Percentiles rank a stretch among this genome's conserved stretches.
These are phyloP conservation scores for Fusarium oxysporum DNA, from an alignment of 2,329 filamentous ascomycete genomes.

Conservation along the genomic window DNA sequence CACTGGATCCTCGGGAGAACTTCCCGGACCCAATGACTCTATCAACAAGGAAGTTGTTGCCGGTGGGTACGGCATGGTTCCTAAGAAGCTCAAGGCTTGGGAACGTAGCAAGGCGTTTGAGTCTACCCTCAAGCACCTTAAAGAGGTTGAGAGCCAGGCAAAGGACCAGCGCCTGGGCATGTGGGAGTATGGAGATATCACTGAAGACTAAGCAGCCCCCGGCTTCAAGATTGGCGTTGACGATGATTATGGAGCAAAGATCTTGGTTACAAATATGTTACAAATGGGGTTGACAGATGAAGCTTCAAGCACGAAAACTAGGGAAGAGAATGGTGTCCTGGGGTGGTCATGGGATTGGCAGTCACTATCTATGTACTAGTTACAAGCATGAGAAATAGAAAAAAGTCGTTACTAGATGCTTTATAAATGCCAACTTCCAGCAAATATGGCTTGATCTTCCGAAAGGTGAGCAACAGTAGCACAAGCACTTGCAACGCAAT, in stretches of 20 bases:
- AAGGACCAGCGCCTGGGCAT: constrained; percentile 86
- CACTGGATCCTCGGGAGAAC: constrained; percentile 68
- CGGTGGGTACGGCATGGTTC: constrained; percentile 90
- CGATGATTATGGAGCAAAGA: constrained; percentile 11
- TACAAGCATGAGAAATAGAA: constrained; percentile 11
- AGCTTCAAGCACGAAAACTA: constrained; percentile 16
- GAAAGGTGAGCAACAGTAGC: constrained; percentile 21
- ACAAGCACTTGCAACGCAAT: constrained; percentile 4
- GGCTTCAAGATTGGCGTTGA: neutral
- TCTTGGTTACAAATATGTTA: constrained; percentile 25
- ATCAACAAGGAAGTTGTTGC: constrained; percentile 89
- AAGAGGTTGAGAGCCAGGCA: constrained; percentile 79
- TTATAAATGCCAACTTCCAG: neutral
- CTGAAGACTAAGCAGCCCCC: constrained; percentile 75
- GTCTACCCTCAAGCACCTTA: constrained; percentile 77
- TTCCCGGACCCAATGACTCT: constrained; percentile 75
- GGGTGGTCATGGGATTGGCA: neutral
- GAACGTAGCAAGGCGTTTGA: constrained; percentile 78
- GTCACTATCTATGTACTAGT: constrained; percentile 18
- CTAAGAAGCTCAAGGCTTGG: constrained; percentile 91
- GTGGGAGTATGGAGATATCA: constrained; percentile 99
- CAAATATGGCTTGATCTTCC: neutral
- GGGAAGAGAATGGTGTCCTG: constrained; percentile 27
- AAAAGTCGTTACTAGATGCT: neutral
- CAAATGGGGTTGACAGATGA: constrained; percentile 13